phyloP scores from a whole-genome alignment of 2,329 filamentous ascomycete species.

The Fusarium subglutinans region DNA sequence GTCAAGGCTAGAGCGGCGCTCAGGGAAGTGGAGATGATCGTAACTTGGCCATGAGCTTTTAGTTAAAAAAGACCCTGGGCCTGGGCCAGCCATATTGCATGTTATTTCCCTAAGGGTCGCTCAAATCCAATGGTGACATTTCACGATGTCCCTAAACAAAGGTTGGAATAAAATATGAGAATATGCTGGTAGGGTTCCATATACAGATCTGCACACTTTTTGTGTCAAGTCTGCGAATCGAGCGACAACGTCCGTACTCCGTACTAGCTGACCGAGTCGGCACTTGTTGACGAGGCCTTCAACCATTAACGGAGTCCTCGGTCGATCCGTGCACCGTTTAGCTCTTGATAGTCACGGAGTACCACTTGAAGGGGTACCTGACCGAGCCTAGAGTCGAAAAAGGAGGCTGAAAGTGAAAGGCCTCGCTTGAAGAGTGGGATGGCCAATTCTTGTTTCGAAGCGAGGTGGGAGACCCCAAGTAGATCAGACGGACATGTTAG shows the following conservation, averaged over 20 bases:
- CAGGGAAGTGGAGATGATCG: conserved; percentile 26
- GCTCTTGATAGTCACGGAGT: conserved; percentile 17
- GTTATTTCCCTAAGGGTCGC: conserved; percentile 8
- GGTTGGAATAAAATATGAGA: conserved; percentile 5
- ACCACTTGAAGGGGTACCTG: conserved; percentile 25
- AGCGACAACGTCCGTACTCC: conserved; percentile 4
- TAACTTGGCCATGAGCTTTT: not conserved
- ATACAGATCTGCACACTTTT: conserved; percentile 2
- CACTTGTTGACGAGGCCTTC: conserved; percentile 31
- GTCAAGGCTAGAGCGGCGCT: conserved; percentile 17
- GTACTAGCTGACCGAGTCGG: conserved; percentile 25
- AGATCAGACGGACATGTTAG: not conserved
- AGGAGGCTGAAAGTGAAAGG: conserved; percentile 34
- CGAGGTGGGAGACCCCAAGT: conserved; percentile 18
- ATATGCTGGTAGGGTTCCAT: not conserved
- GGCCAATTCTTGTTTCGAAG: conserved; percentile 15
- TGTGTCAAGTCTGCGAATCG: conserved; percentile 5
- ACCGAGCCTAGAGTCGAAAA: conserved; percentile 22
- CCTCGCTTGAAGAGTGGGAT: conserved; percentile 28
- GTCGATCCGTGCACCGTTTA: conserved; percentile 33
- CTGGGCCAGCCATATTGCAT: conserved; percentile 24
- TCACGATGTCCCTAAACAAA: not conserved
- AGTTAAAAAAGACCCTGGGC: conserved; percentile 21
- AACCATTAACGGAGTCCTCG: conserved; percentile 10
- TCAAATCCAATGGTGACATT: conserved; percentile 32